A percentile compares a stretch with the other conserved stretches of the same genome.
These are phyloP conservation scores for Cladophialophora psammophila DNA, from an alignment of 2,329 filamentous ascomycete genomes.

Conservation along the genomic window DNA sequence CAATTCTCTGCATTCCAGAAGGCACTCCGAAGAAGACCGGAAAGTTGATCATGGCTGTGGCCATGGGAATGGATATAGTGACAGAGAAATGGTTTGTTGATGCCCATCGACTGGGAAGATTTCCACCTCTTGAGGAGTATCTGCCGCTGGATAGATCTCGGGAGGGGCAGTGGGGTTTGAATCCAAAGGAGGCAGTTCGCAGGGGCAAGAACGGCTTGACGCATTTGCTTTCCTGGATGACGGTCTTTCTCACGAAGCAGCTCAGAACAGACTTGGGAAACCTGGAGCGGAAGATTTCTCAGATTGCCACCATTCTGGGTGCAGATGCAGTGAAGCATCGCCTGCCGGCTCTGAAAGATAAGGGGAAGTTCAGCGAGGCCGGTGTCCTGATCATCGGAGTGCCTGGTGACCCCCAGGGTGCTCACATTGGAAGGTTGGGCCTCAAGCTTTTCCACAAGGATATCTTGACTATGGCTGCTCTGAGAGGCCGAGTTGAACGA, in stretches of 20 bases:
- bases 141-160: conserved; percentile 45
- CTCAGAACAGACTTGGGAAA: conserved; percentile 47
- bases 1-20: conserved; percentile 48
- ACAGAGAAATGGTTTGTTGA: conserved; percentile 56
- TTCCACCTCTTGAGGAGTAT: conserved; percentile 48
- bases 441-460: conserved; percentile 52
- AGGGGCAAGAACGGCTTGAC: conserved; percentile 42
- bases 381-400: conserved; percentile 50
- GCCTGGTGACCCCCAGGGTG: conserved; percentile 48
- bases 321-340: conserved; percentile 29
- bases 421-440: conserved; percentile 45
- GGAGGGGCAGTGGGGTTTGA: conserved; percentile 51
- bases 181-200: conserved; percentile 43
- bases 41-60: conserved; percentile 55
- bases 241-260: conserved; percentile 50
- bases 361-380: conserved; percentile 27
- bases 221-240: conserved; percentile 37
- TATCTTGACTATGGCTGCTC: conserved; percentile 52
- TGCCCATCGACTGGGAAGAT: conserved; percentile 45
- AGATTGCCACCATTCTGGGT: conserved; percentile 32
- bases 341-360: conserved; percentile 32
- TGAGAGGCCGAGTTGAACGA: conserved; percentile 52
- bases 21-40: conserved; percentile 51
- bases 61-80: conserved; percentile 54
- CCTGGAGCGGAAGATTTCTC: conserved; percentile 25